These are phyloP conservation scores for Tolypocladium nubicola DNA, from an alignment of 2,329 filamentous ascomycete genomes.

Conservation along the genomic window DNA sequence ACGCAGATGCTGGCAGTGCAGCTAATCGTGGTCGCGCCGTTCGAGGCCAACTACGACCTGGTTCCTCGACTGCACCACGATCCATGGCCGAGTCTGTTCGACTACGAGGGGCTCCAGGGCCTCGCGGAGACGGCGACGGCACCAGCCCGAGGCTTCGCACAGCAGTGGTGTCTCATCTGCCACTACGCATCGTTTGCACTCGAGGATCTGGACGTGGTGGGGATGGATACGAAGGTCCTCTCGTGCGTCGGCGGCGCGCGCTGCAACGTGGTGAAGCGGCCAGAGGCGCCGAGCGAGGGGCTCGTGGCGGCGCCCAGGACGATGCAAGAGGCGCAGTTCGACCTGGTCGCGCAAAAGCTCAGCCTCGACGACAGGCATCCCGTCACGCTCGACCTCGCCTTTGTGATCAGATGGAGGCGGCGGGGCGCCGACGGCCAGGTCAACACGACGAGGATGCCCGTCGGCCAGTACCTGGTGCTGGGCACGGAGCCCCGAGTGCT, in stretches of 20 bases:
- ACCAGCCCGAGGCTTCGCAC: slow-evolving; percentile 52
- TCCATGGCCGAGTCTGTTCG: slow-evolving; percentile 82
- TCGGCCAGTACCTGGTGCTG: slow-evolving; percentile 72
- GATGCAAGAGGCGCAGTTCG: slow-evolving; percentile 62
- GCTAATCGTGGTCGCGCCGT: slow-evolving; percentile 68
- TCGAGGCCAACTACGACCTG: slow-evolving; percentile 87
- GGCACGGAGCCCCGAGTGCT: slow-evolving; percentile 82
- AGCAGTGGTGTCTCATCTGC: slow-evolving; percentile 72
- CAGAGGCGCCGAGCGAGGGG: slow-evolving; percentile 28
- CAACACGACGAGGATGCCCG: slow-evolving; percentile 59
- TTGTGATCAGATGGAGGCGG: slow-evolving; percentile 71
- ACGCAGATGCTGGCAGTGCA: slow-evolving; percentile 60
- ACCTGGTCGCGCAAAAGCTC: slow-evolving; percentile 62
- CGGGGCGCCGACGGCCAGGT: slow-evolving; percentile 20
- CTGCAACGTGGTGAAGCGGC: slow-evolving; percentile 36
- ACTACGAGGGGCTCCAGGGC: slow-evolving; percentile 38
- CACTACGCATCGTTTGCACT: slow-evolving; percentile 67
- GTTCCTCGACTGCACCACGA: slow-evolving; percentile 66
- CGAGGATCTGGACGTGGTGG: slow-evolving; percentile 54
- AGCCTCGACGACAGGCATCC: slow-evolving; percentile 74
- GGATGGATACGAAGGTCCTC: slow-evolving; percentile 52
- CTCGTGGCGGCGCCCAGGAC: slow-evolving; percentile 51
- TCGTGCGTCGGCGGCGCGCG: slow-evolving; percentile 51
- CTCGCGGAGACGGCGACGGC: slow-evolving; percentile 14
- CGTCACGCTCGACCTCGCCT: slow-evolving; percentile 61